Evolutionary conservation across 768 basidiomycete genomes (phyloP).

Genomic region (Baorangia bicolor): DNA sequence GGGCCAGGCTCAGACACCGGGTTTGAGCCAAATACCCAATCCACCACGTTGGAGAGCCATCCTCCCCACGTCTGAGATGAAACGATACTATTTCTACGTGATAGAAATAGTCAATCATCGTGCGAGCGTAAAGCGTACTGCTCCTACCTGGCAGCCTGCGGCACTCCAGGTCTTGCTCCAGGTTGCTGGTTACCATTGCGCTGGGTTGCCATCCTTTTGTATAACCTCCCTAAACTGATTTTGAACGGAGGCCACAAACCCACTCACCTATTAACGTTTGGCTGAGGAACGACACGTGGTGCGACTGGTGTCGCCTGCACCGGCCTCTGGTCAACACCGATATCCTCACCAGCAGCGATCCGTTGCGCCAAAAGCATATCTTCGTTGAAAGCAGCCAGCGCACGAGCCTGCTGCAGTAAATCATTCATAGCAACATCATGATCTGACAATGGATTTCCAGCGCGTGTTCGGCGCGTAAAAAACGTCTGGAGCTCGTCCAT

Average conservation of each 20-base stretch:
- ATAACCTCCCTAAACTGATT: background rate
- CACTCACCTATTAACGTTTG: slow-evolving; percentile 1
- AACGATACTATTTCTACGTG: background rate
- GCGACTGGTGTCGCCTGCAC: no score
- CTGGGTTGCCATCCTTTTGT: slow-evolving; percentile 4
- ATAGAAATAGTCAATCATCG: background rate
- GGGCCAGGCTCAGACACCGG: background rate
- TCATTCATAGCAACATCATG: slow-evolving; percentile 26
- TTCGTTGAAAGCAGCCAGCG: slow-evolving; percentile 13
- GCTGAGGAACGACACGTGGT: background rate
- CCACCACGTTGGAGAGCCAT: slow-evolving; percentile 21
- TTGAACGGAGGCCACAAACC: background rate
- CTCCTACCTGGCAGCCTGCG: slow-evolving; percentile 11
- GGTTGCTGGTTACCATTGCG: background rate
- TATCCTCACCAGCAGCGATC: slow-evolving; percentile 13
- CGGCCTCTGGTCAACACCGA: background rate
- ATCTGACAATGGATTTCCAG: slow-evolving; percentile 18
- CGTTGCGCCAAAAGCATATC: slow-evolving; percentile 24
- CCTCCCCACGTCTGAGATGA: slow-evolving; percentile 14
- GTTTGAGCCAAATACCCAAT: background rate
- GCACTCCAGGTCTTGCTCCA: background rate
- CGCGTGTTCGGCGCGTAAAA: slow-evolving; percentile 1
- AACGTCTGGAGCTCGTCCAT: slow-evolving; percentile 18
- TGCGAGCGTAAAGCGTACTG: background rate
- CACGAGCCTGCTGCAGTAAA: slow-evolving; percentile 24